Conservation (phyloP, 208 protist species). For the Trypanosoma platydactyli region DNA sequence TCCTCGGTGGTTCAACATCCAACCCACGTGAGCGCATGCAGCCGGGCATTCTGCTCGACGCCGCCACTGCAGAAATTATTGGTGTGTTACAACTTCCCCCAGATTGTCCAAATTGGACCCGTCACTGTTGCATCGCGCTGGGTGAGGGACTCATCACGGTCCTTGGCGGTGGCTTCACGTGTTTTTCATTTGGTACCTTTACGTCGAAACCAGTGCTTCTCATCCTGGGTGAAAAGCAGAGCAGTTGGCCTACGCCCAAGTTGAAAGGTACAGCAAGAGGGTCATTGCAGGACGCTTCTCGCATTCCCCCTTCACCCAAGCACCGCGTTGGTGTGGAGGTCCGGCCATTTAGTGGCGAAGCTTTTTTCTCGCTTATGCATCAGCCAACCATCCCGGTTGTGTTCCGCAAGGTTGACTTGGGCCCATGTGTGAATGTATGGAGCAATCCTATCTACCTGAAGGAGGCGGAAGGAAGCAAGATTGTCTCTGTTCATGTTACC, state of each 20-base stretch:
- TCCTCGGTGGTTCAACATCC: constrained; percentile 64
- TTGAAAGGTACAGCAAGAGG: neutral
- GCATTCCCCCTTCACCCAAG: constrained; percentile 24
- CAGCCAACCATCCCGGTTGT: constrained; percentile 51
- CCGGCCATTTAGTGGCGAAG: constrained; percentile 37
- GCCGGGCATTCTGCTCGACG: constrained; percentile 25
- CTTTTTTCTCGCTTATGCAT: constrained; percentile 37
- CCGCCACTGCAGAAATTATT: constrained; percentile 15
- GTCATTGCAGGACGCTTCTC: neutral
- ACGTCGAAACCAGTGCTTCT: constrained; percentile 60
- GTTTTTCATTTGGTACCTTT: constrained; percentile 91
- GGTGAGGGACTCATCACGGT: constrained; percentile 61
- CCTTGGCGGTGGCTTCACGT: constrained; percentile 82
- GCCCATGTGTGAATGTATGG: constrained; percentile 62
- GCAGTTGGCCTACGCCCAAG: neutral
- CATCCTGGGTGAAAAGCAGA: constrained; percentile 27
- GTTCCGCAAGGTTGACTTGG: constrained; percentile 63
- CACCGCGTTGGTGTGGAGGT: constrained; percentile 40
- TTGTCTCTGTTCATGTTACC: constrained; percentile 82
- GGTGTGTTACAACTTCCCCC: constrained; percentile 30
- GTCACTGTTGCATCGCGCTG: constrained; percentile 61
- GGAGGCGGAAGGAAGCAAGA: constrained; percentile 37
- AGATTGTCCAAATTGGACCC: constrained; percentile 56
- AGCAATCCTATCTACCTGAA: constrained; percentile 57
- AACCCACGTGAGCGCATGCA: constrained; percentile 16